Percentiles rank a stretch among this genome's conserved stretches.
Conservation (phyloP, 2,329 filamentous ascomycete species). For the Pseudogymnoascus sp. region DNA sequence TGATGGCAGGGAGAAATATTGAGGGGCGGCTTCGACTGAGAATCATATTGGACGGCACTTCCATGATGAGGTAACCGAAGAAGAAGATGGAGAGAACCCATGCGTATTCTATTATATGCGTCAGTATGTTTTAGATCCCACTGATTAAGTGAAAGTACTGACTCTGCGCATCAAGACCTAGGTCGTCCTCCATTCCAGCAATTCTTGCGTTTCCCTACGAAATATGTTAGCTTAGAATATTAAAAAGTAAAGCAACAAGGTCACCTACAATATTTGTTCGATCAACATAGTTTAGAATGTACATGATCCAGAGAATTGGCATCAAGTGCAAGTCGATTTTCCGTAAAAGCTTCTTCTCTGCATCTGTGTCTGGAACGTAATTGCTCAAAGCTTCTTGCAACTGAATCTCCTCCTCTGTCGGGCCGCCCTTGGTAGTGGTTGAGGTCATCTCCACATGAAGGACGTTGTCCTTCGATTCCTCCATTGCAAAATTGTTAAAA, state of each 20-base stretch:
- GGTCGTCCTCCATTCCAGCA: conserved; percentile 43
- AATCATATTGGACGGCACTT: conserved; percentile 41
- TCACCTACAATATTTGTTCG: conserved; percentile 35
- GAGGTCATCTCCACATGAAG: conserved; percentile 15
- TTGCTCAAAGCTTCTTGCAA: conserved; percentile 21
- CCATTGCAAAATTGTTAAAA: not conserved
- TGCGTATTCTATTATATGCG: conserved; percentile 13
- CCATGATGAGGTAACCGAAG: conserved; percentile 42
- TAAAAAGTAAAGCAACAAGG: not conserved
- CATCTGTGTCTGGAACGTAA: conserved; percentile 24
- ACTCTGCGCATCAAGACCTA: conserved; percentile 23
- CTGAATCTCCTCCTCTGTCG: conserved; percentile 15
- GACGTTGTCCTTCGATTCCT: conserved; percentile 1
- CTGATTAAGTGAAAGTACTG: not conserved
- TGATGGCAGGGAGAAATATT: conserved; percentile 35
- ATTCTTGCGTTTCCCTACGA: conserved; percentile 41
- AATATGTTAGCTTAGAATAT: not conserved
- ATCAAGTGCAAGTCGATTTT: conserved; percentile 47
- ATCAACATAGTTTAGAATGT: conserved; percentile 48
- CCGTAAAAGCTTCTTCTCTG: conserved; percentile 31
- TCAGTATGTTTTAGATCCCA: not conserved
- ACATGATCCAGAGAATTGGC: conserved; percentile 45
- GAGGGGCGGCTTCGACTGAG: conserved; percentile 36
- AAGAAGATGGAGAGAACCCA: conserved; percentile 32
- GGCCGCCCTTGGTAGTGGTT: conserved; percentile 6